Base-by-base conservation (phyloP, 345 rosid genomes). In the Linum lewisii region DNA sequence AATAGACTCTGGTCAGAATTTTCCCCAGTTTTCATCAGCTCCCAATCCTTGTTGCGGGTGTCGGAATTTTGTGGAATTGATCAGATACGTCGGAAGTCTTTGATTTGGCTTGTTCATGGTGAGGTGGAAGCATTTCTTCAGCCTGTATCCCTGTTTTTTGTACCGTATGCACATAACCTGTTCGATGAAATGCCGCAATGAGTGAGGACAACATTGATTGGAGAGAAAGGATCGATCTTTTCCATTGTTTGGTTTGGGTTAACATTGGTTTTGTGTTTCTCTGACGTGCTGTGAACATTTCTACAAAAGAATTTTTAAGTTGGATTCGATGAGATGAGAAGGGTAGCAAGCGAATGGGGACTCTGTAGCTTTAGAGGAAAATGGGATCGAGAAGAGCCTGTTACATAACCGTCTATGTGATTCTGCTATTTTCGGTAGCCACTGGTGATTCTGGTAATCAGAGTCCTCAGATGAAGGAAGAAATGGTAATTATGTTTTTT, bases 271-370 rank as follows among this genome's bases (percentile, higher is more conserved):
- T 51, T 51, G 7, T 49, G 53, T 15, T 49, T 49, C 53, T 49
- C 53, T 49, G 6, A 11, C 38, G 10, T 34, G 5, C 38, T 34
- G 7, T 0, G n/a, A n/a, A n/a, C 38, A 5, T 34, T 34, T 34
- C 38, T 11, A 5, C 10, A 34, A 42, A 5, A 42, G 47, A 42
- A 42, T 16, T 42, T 42, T 11, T 26, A 1, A 34, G 10, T 63
- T 20, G 59, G 52, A 57, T 73, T 65, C 58, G 63, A 78, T 76
- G 71, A 72, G 71, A 80, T 80, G 85, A 82, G 75, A 73, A 75
- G 75, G 59, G 58, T 38, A 70, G 59, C 38, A 50, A 24, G 66
- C 45, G 72, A 66, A 66, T 66, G 81, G 74, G 57, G 37, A 29
- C 34, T 8, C 7, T 29, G 62, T 69, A 65, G 63, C 63, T 54